Base-by-base conservation (phyloP, 2,329 filamentous ascomycete species). In the Fusarium goolgardi region DNA sequence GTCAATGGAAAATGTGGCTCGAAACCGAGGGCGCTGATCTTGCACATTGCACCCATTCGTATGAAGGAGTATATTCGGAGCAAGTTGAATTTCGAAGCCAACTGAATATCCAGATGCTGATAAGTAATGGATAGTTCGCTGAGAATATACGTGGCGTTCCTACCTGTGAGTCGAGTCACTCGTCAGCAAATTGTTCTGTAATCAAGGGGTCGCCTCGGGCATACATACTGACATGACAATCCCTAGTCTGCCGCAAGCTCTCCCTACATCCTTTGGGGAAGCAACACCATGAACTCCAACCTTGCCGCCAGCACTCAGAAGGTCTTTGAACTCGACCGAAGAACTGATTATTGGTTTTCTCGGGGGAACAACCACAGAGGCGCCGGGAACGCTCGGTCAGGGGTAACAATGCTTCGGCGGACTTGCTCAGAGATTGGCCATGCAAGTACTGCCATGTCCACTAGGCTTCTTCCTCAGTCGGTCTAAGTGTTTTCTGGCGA, bases 361-460 rank as follows among this genome's bases (percentile, higher is more conserved):
- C 13, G 5, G 4, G 7, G 1, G 11, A n/a, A 37, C 18, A 11
- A 6, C 0, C 1, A 5, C 6, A 6, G 0, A 20, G 6, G 7
- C 43, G 6, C 6, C 3, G 12, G 9, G 18, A n/a, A 32, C 4
- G 11, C 3, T 12, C 29, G 1, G 2, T 4, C 25, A 2, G 21
- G 20, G 20, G 23, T 25, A 35, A 10, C 13, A 8, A 25, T 6
- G 5, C n/a, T 43, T 35, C 21, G 11, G 3, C n/a, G 9, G 16
- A 56, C n/a, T 34, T 37, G 37, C 10, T 8, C 25, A 2, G 23
- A 27, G 16, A n/a, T 37, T 34, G 34, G 27, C 23, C n/a, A 18
- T 13, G 21, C 20, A 6, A 6, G n/a, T 10, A 11, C 13, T 25
- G n/a, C 27, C 5, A 20, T n/a, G 12, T 8, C 18, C 4, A 34